Evolutionary conservation across 164 flowering plant genomes (phyloP).

Genomic region (Cinnamomum micranthum): DNA sequence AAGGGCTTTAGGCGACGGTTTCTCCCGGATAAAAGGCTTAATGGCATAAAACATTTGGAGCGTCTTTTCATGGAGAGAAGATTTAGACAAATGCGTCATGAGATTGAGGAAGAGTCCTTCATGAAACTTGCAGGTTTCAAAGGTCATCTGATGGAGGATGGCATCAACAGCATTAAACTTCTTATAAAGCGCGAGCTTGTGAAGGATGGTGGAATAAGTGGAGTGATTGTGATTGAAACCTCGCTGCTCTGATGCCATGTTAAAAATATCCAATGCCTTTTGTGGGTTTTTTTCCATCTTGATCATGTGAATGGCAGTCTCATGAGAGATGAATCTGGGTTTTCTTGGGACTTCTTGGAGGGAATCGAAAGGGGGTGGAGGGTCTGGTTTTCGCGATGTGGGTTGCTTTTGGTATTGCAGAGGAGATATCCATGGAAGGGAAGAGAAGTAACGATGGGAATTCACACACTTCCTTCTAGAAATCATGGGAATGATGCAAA

Average conservation of each 20-base stretch:
- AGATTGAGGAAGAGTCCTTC: conserved; percentile 75
- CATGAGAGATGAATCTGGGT: conserved; percentile 63
- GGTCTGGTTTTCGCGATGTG: conserved; percentile 32
- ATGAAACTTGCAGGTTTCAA: conserved; percentile 80
- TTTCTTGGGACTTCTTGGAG: conserved; percentile 26
- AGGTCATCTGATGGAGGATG: conserved; percentile 68
- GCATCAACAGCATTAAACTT: conserved; percentile 72
- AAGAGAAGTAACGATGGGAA: conserved; percentile 21
- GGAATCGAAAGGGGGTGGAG: conserved; percentile 29
- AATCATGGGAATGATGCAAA: too few relatives aligned
- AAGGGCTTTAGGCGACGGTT: conserved; percentile 77
- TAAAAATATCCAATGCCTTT: conserved; percentile 70
- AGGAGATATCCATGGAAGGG: conserved; percentile 72
- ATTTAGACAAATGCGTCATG: conserved; percentile 69
- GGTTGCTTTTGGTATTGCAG: conserved; percentile 34
- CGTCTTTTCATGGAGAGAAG: conserved; percentile 49
- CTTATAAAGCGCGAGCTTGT: conserved; percentile 62
- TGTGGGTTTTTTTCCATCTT: conserved; percentile 68
- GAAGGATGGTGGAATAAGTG: conserved; percentile 62
- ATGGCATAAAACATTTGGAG: conserved; percentile 65
- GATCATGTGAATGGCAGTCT: conserved; percentile 50
- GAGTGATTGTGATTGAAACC: conserved; percentile 81
- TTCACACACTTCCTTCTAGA: too few relatives aligned
- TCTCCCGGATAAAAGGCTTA: conserved; percentile 51
- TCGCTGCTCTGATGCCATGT: conserved; percentile 56